Conservation (phyloP, 129 eudicot species). For the Flaveria linearis region DNA sequence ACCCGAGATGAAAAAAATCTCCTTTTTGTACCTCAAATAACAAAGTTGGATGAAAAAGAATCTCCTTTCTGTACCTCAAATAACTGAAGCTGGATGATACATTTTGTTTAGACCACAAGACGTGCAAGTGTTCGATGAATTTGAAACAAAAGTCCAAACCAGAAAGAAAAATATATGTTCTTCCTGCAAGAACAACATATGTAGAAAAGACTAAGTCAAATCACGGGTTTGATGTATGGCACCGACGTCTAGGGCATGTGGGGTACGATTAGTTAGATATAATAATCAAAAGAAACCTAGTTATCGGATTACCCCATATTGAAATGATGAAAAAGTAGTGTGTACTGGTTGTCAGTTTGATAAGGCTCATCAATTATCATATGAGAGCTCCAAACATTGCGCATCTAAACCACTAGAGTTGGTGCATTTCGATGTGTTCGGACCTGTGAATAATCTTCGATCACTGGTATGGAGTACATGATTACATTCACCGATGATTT, state of each 20-base stretch:
- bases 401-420: neutral
- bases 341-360: neutral
- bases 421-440: neutral
- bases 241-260: neutral
- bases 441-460: neutral
- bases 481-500: neutral
- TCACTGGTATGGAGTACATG: neutral
- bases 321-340: neutral
- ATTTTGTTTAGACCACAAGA: constrained; percentile 18
- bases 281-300: neutral
- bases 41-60: neutral
- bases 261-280: neutral
- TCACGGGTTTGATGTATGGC: neutral
- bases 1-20: neutral
- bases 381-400: neutral
- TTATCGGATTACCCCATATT: neutral
- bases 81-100: neutral
- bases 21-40: too few species aligned
- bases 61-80: constrained; percentile 7
- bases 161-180: neutral
- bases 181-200: neutral
- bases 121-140: neutral
- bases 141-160: neutral
- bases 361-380: neutral
- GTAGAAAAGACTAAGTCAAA: neutral